A percentile compares a stretch with the other conserved stretches of the same genome.
phyloP scores from a whole-genome alignment of 169 alveolate genomes.

The Sarcocystis neurona region DNA sequence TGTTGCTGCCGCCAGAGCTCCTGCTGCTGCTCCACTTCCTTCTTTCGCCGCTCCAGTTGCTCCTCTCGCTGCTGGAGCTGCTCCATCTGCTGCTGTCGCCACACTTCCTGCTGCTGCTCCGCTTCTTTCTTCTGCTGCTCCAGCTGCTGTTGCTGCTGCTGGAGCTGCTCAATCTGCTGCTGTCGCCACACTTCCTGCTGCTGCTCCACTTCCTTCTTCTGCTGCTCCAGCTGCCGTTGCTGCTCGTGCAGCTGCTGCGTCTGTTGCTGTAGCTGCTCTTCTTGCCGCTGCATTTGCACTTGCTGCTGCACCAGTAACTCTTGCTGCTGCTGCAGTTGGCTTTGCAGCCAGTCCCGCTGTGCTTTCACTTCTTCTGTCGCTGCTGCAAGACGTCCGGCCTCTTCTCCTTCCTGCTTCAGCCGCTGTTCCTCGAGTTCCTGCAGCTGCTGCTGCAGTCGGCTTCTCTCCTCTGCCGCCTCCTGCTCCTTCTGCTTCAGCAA shows the following conservation, averaged over 20 bases:
- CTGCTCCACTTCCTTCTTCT: neutral
- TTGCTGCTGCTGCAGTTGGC: conserved; percentile 57
- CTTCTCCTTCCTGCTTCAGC: conserved; percentile 43
- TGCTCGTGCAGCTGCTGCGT: conserved; percentile 45
- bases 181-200: neutral
- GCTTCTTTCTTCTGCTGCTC: conserved; percentile 9
- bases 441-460: conserved; percentile 26
- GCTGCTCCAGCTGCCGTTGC: neutral
- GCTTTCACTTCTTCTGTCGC: conserved; percentile 50
- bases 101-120: conserved; percentile 32
- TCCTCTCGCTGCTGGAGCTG: neutral
- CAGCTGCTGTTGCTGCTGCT: conserved; percentile 31
- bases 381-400: conserved; percentile 34
- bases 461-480: conserved; percentile 4
- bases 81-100: neutral
- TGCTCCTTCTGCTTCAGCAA: conserved; percentile 19
- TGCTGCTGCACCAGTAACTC: conserved; percentile 50
- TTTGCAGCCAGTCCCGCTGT: conserved; percentile 45
- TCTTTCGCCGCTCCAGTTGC: no score
- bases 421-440: conserved; percentile 24
- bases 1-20: neutral
- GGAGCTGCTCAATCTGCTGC: conserved; percentile 1
- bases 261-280: conserved; percentile 30
- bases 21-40: no score
- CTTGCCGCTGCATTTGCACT: conserved; percentile 31